Conservation (phyloP, 768 basidiomycete species). For the Lactarius sp. region DNA sequence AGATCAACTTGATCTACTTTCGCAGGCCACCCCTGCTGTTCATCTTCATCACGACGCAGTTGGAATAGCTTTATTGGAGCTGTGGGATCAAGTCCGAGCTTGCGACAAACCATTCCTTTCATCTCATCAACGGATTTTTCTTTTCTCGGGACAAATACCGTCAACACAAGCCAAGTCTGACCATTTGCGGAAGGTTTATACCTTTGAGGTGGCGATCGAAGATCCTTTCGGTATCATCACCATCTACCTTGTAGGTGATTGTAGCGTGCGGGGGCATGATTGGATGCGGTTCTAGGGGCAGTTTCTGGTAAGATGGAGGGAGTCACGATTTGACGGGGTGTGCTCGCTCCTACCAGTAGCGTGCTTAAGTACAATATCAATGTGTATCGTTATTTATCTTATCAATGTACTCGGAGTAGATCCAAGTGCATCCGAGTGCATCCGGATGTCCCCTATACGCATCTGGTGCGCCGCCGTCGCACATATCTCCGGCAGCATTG, state of each 20-base stretch:
- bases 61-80: slow-evolving; percentile 42
- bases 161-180: slow-evolving; percentile 16
- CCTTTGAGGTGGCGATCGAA: slow-evolving; percentile 56
- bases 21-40: slow-evolving; percentile 34
- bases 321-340: no score
- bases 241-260: slow-evolving; percentile 17
- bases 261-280: slow-evolving; percentile 9
- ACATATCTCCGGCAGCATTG: no score
- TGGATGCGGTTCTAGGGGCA: not conserved
- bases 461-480: no score
- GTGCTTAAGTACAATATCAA: no score
- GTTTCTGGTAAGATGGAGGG: no score
- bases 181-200: not conserved
- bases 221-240: slow-evolving; percentile 27
- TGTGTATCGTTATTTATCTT: no score
- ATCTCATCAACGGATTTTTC: slow-evolving; percentile 60
- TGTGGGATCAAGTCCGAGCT: slow-evolving; percentile 48
- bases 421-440: no score
- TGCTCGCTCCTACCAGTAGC: no score
- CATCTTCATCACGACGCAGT: slow-evolving; percentile 27
- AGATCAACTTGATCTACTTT: slow-evolving; percentile 61
- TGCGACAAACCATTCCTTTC: slow-evolving; percentile 53
- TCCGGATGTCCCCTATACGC: no score
- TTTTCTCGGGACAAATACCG: slow-evolving; percentile 29
- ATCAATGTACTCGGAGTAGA: no score